A percentile compares a stretch with the other conserved stretches of the same genome.
Evolutionary conservation across 352 stramenopile species (phyloP).

Genomic region (Pythium phragmitis): DNA sequence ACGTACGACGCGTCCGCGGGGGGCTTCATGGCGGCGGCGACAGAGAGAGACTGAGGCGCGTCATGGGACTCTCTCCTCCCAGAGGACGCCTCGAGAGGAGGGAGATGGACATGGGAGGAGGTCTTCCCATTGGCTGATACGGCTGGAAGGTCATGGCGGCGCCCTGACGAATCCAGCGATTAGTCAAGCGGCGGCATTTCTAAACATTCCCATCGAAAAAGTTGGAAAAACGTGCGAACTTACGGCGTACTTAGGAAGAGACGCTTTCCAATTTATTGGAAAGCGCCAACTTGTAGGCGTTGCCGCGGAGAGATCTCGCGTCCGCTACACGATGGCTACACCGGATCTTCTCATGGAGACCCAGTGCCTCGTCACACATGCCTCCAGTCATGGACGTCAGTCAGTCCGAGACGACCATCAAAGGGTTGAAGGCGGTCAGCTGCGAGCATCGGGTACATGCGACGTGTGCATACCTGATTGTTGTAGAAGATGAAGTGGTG

Average conservation of each 20-base stretch:
- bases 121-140: neutral
- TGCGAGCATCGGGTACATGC: neutral
- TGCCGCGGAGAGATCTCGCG: neutral
- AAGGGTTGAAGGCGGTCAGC: slow-evolving; percentile 4
- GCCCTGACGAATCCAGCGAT: slow-evolving; percentile 4
- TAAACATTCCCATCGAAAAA: slow-evolving; percentile 1
- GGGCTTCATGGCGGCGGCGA: slow-evolving; percentile 1
- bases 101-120: neutral
- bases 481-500: neutral
- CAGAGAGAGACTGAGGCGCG: neutral
- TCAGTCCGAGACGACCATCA: neutral
- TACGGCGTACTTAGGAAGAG: neutral
- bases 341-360: neutral
- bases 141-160: neutral
- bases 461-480: slow-evolving; percentile 10
- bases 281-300: neutral
- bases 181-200: neutral
- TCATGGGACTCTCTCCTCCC: neutral
- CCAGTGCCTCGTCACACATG: slow-evolving; percentile 1
- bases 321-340: slow-evolving; percentile 1
- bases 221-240: slow-evolving; percentile 3
- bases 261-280: no score
- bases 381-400: neutral
- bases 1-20: neutral
- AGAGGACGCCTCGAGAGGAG: neutral